A percentile compares a stretch with the other conserved stretches of the same genome.
These are phyloP conservation scores for Sphagnum magellanicum DNA, from an alignment of 228 moss, liverwort and hornwort species.

Conservation along the genomic window DNA sequence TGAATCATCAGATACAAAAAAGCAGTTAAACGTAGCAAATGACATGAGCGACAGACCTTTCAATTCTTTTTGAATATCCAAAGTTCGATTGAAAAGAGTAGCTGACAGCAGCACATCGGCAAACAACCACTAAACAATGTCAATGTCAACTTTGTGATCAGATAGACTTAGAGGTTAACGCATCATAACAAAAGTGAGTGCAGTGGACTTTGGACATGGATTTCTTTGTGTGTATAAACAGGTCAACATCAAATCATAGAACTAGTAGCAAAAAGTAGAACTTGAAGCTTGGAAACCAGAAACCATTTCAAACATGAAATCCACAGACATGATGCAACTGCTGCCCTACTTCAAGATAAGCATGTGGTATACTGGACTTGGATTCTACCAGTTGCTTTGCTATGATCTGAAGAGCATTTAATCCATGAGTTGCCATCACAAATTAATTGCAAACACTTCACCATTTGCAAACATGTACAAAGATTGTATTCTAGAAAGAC, in stretches of 20 bases:
- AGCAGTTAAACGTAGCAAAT: too few species aligned
- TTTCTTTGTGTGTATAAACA: neutral
- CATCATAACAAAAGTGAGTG: too few species aligned
- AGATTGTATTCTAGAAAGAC: neutral
- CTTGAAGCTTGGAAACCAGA: neutral
- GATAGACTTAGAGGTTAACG: too few species aligned
- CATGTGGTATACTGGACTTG: slow-evolving; percentile 73
- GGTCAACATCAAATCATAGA: neutral
- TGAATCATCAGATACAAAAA: too few species aligned
- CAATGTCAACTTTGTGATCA: too few species aligned
- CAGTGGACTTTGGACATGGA: too few species aligned
- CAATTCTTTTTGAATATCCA: slow-evolving; percentile 66
- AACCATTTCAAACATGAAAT: neutral
- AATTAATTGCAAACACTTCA: neutral
- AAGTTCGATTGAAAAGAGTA: slow-evolving; percentile 72
- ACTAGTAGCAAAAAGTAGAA: neutral
- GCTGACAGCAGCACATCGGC: slow-evolving; percentile 22
- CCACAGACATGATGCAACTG: slow-evolving; percentile 1
- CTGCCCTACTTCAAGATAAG: slow-evolving; percentile 77
- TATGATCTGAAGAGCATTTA: slow-evolving; percentile 58
- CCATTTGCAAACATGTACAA: neutral
- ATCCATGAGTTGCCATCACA: neutral
- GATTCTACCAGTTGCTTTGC: slow-evolving; percentile 80
- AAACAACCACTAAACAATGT: too few species aligned
- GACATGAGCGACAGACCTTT: slow-evolving; percentile 41